Base-by-base conservation (phyloP, 2,329 filamentous ascomycete species). In the Sarocladiaceae sp. region DNA sequence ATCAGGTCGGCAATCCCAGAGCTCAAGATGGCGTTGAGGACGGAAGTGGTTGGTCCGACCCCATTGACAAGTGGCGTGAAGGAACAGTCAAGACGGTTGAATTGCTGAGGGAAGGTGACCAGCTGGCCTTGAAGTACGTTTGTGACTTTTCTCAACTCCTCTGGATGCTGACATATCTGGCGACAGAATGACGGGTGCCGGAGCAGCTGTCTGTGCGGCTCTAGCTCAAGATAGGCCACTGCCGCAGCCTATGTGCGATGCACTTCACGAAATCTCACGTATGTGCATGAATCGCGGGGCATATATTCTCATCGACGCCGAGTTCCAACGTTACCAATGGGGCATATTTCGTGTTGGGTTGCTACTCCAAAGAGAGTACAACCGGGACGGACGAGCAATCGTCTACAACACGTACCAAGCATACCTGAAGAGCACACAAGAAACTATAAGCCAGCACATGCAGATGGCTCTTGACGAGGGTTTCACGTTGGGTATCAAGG, bases 321-420 rank as follows among this genome's bases (percentile, higher is more conserved):
- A 72, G 45, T 68, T 64, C 2, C 68, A 71, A 32, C 58, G 64
- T 10, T 69, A 65, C 52, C 70, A 72, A 35, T 52, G 52, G 16
- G 67, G 65, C 9, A 67, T 68, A 26, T 53, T 56, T 32, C 42
- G 49, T 3, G 49, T 58, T 4, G 59, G 59, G 2, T 50, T 68
- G 12, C 55, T 63, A 13, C 48, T 66, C 11, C 66, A 65, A 58
- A 55, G 57, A 33, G 56, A 56, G 46, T 66, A 58, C 57, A 73
- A 73, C 53, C 9, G 16, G 0, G 55, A 65, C 11, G 56, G 58
- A 6, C 47, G 52, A 3, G 65, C 54, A 7, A 53, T 62, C n/a
- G 51, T 68, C 12, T 68, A 63, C 53, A 77, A 69, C 52, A 77
- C 76, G 1, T 78, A 79, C 58, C 76, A 80, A 49, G 71, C 68